Evolutionary conservation across 345 rosid genomes (phyloP), one percentile per base, ranked within the genome.

Genomic region (Syzygium grande): DNA sequence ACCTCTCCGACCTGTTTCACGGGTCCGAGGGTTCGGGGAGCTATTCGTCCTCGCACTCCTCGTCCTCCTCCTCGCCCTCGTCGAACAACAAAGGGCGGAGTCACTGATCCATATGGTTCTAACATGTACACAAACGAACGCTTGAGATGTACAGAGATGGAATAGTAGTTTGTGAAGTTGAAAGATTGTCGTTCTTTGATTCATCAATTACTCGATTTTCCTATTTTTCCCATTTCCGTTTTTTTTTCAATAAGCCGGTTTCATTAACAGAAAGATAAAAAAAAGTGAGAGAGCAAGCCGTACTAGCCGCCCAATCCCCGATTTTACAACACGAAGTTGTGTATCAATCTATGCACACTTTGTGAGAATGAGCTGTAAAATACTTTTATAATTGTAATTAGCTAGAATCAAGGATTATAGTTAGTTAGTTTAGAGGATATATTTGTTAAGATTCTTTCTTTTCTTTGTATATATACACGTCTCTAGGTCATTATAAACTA

Each of bases 1-100:
- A 94, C 92, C 84, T 92, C 73, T 92, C 95, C 7, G 92, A 93
- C 88, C 86, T 94, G 83, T 88, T 94, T 83, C 29, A 78, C 30
- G 95, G 93, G 34, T 16, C 34, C 10, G 91, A 86, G 30, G 93
- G 89, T 5, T 73, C 93, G 54, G 94, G 91, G 27, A 90, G 92
- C 41, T 90, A 87, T 86, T 90, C 93, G 52, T 90, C 94, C 25
- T 43, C 78, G 41, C 83, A 30, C 21, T 89, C 92, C 21, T 89
- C 92, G 8, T 84, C 89, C 38, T 41, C 88, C 52, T 8, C 88
- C 63, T 79, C 90, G 3, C 84, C 88, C 51, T 22, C 87, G 59
- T 86, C 54, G 59, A 25, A 52, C 19, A 23, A 52, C 19, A 77
- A 68, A 22, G 54, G 55, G 41, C 10, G 13, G 61, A 34, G 85